Conservation (phyloP, 2,329 filamentous ascomycete species). For the Calonectria crousiana region DNA sequence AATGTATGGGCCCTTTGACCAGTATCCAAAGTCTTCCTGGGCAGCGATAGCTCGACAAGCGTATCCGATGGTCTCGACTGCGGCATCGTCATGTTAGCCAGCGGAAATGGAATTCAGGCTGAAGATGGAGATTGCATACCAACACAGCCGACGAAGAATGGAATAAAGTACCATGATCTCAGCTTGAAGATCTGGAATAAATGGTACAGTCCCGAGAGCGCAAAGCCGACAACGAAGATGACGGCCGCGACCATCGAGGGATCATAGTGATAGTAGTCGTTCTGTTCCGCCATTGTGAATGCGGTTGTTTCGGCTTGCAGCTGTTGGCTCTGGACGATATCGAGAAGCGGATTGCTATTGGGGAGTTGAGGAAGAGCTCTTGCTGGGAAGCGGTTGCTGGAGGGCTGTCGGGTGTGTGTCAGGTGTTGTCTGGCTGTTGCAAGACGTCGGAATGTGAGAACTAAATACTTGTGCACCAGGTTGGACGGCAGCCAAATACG, state of each 20-base stretch:
- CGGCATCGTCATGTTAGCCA: background rate
- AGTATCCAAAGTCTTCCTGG: conserved; percentile 31
- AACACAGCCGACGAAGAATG: conserved; percentile 60
- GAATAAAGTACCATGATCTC: conserved; percentile 62
- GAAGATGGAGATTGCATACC: conserved; percentile 45
- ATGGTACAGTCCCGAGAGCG: conserved; percentile 42
- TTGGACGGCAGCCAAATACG: background rate
- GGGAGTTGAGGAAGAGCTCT: background rate
- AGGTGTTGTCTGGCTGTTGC: background rate
- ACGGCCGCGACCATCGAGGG: background rate
- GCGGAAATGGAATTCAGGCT: background rate
- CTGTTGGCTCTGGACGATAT: background rate
- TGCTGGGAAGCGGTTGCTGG: background rate
- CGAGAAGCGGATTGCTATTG: background rate
- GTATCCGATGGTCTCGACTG: conserved; percentile 16
- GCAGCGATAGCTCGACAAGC: background rate
- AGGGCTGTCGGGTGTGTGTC: background rate
- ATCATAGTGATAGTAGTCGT: conserved; percentile 1
- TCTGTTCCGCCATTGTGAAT: background rate
- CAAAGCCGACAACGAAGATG: conserved; percentile 4
- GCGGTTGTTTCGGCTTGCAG: background rate
- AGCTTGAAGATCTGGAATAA: conserved; percentile 51
- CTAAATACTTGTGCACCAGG: background rate
- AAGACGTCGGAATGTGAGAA: background rate
- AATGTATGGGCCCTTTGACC: background rate